phyloP scores from a whole-genome alignment of 148 eudicot species.

The Dianthus caryophyllus region DNA sequence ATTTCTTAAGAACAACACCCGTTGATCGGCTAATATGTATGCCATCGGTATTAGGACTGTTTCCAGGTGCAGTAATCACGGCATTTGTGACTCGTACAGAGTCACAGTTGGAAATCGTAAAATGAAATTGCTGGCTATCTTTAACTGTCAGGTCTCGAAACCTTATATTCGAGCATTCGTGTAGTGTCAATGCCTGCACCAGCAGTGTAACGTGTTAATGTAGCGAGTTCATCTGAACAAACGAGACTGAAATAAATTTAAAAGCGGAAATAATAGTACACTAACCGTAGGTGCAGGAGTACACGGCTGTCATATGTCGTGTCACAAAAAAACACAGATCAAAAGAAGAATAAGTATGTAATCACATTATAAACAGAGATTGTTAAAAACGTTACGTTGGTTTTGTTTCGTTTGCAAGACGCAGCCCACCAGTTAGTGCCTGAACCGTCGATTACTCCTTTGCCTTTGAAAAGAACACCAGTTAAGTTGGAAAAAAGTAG shows the following conservation, averaged over 20 bases:
- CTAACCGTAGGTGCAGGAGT: conserved; percentile 86
- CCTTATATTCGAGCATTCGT: conserved; percentile 54
- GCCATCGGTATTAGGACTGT: conserved; percentile 99
- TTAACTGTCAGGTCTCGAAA: conserved; percentile 77
- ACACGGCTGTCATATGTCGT: conserved; percentile 77
- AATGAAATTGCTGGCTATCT: conserved; percentile 93
- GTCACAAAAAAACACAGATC: conserved; percentile 16
- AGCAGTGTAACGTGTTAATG: not conserved
- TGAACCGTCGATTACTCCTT: conserved; percentile 91
- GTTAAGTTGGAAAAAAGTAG: conserved; percentile 60
- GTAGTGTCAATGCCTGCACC: conserved; percentile 69
- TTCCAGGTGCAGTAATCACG: conserved; percentile 71
- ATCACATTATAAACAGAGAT: too few relatives aligned
- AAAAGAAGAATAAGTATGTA: too few relatives aligned
- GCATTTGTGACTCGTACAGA: conserved; percentile 58
- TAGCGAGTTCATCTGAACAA: not conserved
- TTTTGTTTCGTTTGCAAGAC: conserved; percentile 89
- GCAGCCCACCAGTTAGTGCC: conserved; percentile 99
- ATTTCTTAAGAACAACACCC: conserved; percentile 63
- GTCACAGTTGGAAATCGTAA: conserved; percentile 50
- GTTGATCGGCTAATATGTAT: conserved; percentile 78
- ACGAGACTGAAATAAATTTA: not conserved
- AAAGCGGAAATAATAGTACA: conserved; percentile 4
- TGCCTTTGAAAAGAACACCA: conserved; percentile 65
- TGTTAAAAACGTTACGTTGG: conserved; percentile 47